Evolutionary conservation across 2,329 filamentous ascomycete genomes (phyloP).

Genomic region (Malbranchea cinnamomea): DNA sequence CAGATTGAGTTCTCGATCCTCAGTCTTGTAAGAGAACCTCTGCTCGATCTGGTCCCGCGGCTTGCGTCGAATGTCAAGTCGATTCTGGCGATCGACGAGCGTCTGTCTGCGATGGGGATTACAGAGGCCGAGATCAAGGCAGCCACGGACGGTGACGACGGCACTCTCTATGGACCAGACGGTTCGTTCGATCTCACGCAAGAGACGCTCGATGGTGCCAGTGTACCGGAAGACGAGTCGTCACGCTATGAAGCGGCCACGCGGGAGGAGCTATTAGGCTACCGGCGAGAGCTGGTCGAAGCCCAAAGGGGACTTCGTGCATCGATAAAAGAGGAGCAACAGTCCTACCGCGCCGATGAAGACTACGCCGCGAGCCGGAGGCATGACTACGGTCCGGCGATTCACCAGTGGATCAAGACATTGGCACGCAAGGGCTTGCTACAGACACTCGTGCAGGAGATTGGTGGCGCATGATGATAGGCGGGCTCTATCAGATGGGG

Average conservation of each 20-base stretch:
- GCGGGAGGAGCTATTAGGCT: slow-evolving; percentile 18
- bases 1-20: slow-evolving; percentile 64
- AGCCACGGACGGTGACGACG: slow-evolving; percentile 9
- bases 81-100: slow-evolving; percentile 25
- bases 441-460: too few relatives aligned
- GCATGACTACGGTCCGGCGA: slow-evolving; percentile 53
- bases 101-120: slow-evolving; percentile 11
- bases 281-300: slow-evolving; percentile 15
- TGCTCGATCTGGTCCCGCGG: slow-evolving; percentile 32
- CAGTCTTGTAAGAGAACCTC: slow-evolving; percentile 54
- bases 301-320: slow-evolving; percentile 20
- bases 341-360: slow-evolving; percentile 24
- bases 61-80: slow-evolving; percentile 32
- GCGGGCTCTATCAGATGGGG: too few relatives aligned
- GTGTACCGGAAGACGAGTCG: slow-evolving; percentile 13
- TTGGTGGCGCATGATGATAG: too few relatives aligned
- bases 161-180: slow-evolving; percentile 20
- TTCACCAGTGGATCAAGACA: slow-evolving; percentile 54
- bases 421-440: slow-evolving; percentile 57
- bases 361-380: slow-evolving; percentile 26
- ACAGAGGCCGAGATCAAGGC: neutral
- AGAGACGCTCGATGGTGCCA: slow-evolving; percentile 19
- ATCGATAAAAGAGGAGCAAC: slow-evolving; percentile 26
- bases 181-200: slow-evolving; percentile 22
- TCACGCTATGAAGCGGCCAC: slow-evolving; percentile 14